Base-by-base conservation (phyloP, 1,284 basidiomycete species). In the Volvariella surrecta region DNA sequence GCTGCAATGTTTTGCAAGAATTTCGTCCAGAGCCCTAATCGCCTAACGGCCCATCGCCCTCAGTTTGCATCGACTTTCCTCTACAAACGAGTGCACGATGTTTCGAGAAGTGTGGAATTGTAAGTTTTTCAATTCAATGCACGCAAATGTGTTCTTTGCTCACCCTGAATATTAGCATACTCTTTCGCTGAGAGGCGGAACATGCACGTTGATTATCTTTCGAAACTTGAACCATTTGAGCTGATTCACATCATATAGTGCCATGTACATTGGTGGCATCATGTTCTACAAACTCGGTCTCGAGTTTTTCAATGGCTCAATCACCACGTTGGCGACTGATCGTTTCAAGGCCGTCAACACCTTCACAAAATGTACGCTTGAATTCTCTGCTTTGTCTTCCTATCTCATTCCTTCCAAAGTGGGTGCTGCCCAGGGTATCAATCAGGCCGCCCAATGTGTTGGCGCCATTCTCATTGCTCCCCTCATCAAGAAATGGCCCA, bases 291-390 rank as follows among this genome's bases (percentile, higher is more conserved):
- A 62, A 41, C 48, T 61, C 28, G 58, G 58, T n/a, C 50, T 62
- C 13, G 60, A 62, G 44, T 61, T 60, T 45, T 62, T 60, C 50
- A 62, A 62, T 37, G 60, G 60, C 8, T 60, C 59, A 3, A 60
- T 62, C 37, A 58, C 54, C 1, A 58, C 59, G 18, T 45, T 61
- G 1, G 60, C 59, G 16, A 56, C 56, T 15, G 59, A 62, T 46
- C 52, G 60, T 21, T 62, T 62, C 47, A 49, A 52, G 8, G 42
- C 55, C 8, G 35, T 46, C 3, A 34, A 52, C 31, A 52, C 58
- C 1, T 59, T 60, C 43, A 51, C 56, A 7, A 61, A 60, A 40
- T 52, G 58, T 60, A 38, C 22, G 56, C 44, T 20, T 39, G 3
- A 42, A 11, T 21, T 9, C 37, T 17, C 9, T 21, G 6, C 22